Evolutionary conservation across 1,139 yeast species (phyloP), one percentile per base, ranked within the genome.

Genomic region (Maudiozyma humilis): DNA sequence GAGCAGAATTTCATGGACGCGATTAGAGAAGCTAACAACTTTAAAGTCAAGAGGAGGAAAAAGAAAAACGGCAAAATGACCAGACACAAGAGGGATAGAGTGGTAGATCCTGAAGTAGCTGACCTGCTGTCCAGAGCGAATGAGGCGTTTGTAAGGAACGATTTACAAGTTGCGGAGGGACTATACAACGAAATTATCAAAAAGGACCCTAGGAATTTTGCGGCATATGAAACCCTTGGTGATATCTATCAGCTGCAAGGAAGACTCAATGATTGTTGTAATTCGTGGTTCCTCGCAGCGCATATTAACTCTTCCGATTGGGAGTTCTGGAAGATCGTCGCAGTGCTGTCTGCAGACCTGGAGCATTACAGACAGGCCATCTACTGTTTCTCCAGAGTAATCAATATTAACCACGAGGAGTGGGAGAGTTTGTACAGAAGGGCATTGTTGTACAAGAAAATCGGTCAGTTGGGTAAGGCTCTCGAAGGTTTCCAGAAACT

Each of bases 141-240:
- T 56, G 89, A 81, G 54, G 83, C 85, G 0, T 88, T 80, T 68
- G 95, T 82, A 1, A 60, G 73, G 8, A 74, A 73, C 41, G 82
- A 86, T 52, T 71, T 77, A 33, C 79, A 75, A 34, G 73, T 68
- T 2, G 96, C 97, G 0, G 74, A 80, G 52, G 69, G 74, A 40
- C 63, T 78, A 44, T 82, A 82, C 52, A 71, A 75, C 40, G 89
- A 86, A 54, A 94, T 88, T 8, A 79, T 91, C 51, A 75, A 79
- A 50, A 69, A 76, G 47, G 96, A 91, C 56, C 80, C 85, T 10
- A 76, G 76, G 51, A 86, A 87, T 52, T 82, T 79, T 62, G 75
- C 81, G 46, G 96, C 97, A 0, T 89, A 85, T 63, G 84, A 82
- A 55, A 77, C 93, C 1, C 67, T 91, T 44, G 96, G 95, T 38